Percentiles rank a stretch among this genome's conserved stretches.
Evolutionary conservation across 495 filamentous ascomycete species (phyloP).

Genomic region (Astrocystis sublimbata): DNA sequence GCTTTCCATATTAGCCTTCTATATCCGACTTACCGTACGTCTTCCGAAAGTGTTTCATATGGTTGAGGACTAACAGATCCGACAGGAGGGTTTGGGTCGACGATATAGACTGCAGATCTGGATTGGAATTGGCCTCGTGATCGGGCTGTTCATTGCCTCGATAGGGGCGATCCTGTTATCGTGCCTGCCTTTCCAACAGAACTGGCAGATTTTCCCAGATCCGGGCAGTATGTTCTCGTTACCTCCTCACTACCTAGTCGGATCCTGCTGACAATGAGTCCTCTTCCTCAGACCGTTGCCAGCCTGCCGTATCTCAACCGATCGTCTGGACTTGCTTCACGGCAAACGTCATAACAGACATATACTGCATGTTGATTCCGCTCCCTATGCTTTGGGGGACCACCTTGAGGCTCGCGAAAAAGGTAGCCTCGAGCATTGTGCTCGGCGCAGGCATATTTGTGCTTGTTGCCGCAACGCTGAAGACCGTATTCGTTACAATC

Average conservation of each 20-base stretch:
- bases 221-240: slow-evolving; percentile 48
- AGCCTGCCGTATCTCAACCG: slow-evolving; percentile 51
- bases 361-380: slow-evolving; percentile 56
- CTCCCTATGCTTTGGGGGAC: slow-evolving; percentile 57
- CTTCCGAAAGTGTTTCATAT: not conserved
- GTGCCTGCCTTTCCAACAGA: slow-evolving; percentile 51
- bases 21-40: slow-evolving; percentile 57
- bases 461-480: slow-evolving; percentile 50
- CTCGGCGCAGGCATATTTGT: slow-evolving; percentile 55
- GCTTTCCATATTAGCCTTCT: slow-evolving; percentile 59
- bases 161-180: slow-evolving; percentile 55
- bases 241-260: not conserved
- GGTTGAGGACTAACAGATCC: slow-evolving; percentile 1
- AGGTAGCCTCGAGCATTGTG: slow-evolving; percentile 47
- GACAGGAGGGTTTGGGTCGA: slow-evolving; percentile 41
- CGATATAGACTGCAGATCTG: slow-evolving; percentile 52
- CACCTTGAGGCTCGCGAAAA: slow-evolving; percentile 46
- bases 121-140: slow-evolving; percentile 54
- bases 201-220: slow-evolving; percentile 60
- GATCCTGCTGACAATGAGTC: not conserved
- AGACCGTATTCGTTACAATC: slow-evolving; percentile 52
- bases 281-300: slow-evolving; percentile 45
- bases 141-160: slow-evolving; percentile 51
- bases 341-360: slow-evolving; percentile 51
- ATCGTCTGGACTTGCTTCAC: slow-evolving; percentile 51